phyloP scores from a whole-genome alignment of 2,329 filamentous ascomycete species.

The Colletotrichum horii region DNA sequence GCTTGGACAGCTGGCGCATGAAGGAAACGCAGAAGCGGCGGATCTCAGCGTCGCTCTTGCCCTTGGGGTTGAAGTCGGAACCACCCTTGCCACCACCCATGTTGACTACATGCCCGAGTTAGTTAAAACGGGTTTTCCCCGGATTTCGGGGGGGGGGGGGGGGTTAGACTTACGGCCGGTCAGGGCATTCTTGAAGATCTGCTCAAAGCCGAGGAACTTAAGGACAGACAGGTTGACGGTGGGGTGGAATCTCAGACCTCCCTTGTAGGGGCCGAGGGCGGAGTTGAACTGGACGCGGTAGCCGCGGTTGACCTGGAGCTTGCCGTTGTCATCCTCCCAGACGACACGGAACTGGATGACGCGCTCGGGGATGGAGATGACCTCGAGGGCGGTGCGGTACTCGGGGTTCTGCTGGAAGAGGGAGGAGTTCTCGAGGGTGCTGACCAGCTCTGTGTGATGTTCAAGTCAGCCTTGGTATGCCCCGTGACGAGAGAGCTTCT shows the following conservation, averaged over 20 bases:
- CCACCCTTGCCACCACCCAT: slow-evolving; percentile 99
- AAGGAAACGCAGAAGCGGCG: slow-evolving; percentile 95
- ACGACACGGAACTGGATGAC: slow-evolving; percentile 96
- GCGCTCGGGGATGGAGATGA: slow-evolving; percentile 91
- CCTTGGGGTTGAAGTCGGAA: slow-evolving; percentile 98
- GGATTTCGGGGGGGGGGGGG: neutral
- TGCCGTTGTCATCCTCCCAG: slow-evolving; percentile 93
- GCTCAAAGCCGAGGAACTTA: slow-evolving; percentile 99
- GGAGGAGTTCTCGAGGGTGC: slow-evolving; percentile 90
- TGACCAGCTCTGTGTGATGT: slow-evolving; percentile 76
- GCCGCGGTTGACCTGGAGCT: slow-evolving; percentile 92
- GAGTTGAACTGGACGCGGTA: slow-evolving; percentile 99
- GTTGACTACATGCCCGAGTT: slow-evolving; percentile 60
- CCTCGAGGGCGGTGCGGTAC: slow-evolving; percentile 87
- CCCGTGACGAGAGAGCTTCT: neutral
- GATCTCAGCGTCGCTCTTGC: slow-evolving; percentile 97
- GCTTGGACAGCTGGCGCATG: slow-evolving; percentile 94
- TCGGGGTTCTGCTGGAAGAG: slow-evolving; percentile 95
- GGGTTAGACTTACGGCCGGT: slow-evolving; percentile 75
- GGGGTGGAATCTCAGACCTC: slow-evolving; percentile 93
- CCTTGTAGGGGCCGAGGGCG: slow-evolving; percentile 96
- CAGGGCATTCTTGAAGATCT: slow-evolving; percentile 99
- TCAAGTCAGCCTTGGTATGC: slow-evolving; percentile 23
- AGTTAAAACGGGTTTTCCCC: slow-evolving; percentile 9
- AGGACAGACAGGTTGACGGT: slow-evolving; percentile 76